Evolutionary conservation across 1,284 basidiomycete species (phyloP).

Genomic region (Ustilago loliicola): DNA sequence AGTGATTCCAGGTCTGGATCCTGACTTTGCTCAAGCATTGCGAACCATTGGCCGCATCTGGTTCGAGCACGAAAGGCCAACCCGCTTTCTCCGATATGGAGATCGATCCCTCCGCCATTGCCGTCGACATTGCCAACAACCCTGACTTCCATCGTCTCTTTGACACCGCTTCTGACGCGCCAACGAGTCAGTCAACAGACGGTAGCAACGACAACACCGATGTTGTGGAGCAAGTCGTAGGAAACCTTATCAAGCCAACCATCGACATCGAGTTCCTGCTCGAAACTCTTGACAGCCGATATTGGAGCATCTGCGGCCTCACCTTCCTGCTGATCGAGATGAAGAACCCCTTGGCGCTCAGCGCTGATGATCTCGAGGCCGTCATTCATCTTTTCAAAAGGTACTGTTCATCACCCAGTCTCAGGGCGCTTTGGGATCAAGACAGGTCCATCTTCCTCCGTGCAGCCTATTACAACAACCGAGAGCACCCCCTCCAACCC

Average conservation of each 20-base stretch:
- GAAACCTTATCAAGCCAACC: background rate
- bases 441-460: too few relatives aligned
- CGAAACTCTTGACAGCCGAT: background rate
- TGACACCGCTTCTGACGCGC: background rate
- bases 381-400: background rate
- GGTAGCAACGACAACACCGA: background rate
- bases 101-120: background rate
- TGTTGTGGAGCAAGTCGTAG: background rate
- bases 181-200: too few relatives aligned
- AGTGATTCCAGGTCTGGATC: background rate
- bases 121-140: background rate
- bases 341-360: background rate
- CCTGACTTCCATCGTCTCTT: background rate
- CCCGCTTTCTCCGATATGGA: background rate
- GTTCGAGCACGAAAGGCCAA: background rate
- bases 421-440: too few relatives aligned
- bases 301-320: background rate
- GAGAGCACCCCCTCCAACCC: background rate
- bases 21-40: background rate
- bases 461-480: background rate
- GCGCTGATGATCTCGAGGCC: background rate
- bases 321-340: background rate
- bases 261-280: background rate
- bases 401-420: too few relatives aligned
- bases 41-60: background rate